These are phyloP conservation scores for Citrus sp. DNA, from an alignment of 345 rosid genomes.

Conservation along the genomic window DNA sequence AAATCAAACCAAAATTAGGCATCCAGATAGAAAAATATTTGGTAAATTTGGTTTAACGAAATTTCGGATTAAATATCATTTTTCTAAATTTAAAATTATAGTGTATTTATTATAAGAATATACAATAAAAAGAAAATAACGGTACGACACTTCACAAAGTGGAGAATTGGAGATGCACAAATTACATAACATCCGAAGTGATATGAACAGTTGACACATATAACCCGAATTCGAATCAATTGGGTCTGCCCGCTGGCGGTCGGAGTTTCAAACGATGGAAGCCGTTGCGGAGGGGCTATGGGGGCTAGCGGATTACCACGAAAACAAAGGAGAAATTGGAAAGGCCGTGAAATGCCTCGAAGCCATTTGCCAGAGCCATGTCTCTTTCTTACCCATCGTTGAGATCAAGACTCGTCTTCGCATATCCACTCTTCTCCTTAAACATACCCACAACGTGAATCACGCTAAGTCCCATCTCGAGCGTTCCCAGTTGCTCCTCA, in stretches of 20 bases:
- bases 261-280: conserved; percentile 39
- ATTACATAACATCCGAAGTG: too few species aligned
- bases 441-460: conserved; percentile 74
- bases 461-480: conserved; percentile 93
- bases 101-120: too few species aligned
- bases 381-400: conserved; percentile 68
- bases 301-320: conserved; percentile 83
- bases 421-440: conserved; percentile 74
- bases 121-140: too few species aligned
- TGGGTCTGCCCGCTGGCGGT: background rate
- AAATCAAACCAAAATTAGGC: too few species aligned
- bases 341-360: conserved; percentile 83
- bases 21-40: too few species aligned
- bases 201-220: too few species aligned
- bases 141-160: too few species aligned
- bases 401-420: conserved; percentile 92
- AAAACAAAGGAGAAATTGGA: conserved; percentile 68
- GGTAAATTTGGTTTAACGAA: too few species aligned
- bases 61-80: too few species aligned
- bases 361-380: conserved; percentile 76
- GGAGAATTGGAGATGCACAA: too few species aligned
- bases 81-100: too few species aligned
- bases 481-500: conserved; percentile 69
- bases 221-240: too few species aligned
- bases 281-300: conserved; percentile 89